Evolutionary conservation across 305 asterid species (phyloP).

Genomic region (Fraxinus xanthoxyloides): DNA sequence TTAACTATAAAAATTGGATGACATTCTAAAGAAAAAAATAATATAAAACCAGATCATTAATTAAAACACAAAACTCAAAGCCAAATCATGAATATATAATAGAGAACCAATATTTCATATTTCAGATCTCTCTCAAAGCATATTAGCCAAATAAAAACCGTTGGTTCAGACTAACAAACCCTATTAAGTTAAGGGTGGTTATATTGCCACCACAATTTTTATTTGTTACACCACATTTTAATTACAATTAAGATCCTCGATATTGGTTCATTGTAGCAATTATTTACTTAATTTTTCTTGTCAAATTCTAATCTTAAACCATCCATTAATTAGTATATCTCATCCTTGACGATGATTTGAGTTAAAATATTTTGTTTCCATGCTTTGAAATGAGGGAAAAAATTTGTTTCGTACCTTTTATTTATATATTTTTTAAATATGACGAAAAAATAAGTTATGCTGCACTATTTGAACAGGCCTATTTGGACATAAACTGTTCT

Average conservation of each 20-base stretch:
- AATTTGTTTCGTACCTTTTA: not conserved
- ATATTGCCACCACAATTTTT: not conserved
- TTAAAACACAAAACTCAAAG: not conserved
- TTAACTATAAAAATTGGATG: not conserved
- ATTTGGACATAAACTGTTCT: not conserved
- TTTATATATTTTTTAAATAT: not conserved
- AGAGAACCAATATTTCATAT: not conserved
- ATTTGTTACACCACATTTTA: not conserved
- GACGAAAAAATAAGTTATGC: not conserved
- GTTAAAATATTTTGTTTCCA: not conserved
- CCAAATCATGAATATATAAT: not conserved
- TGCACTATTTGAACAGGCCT: not conserved
- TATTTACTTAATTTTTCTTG: no score
- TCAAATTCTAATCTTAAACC: not conserved
- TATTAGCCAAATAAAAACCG: not conserved
- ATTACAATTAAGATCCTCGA: not conserved
- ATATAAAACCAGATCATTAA: not conserved
- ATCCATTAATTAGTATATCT: not conserved
- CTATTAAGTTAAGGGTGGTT: not conserved
- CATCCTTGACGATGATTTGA: not conserved
- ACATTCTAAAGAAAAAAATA: not conserved
- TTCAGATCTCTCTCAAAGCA: not conserved
- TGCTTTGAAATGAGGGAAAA: not conserved
- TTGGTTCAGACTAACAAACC: not conserved
- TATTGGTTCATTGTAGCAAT: not conserved